A percentile compares a stretch with the other conserved stretches of the same genome.
These are phyloP conservation scores for Suaeda aralocaspica DNA, from an alignment of 148 eudicot species.

Conservation along the genomic window DNA sequence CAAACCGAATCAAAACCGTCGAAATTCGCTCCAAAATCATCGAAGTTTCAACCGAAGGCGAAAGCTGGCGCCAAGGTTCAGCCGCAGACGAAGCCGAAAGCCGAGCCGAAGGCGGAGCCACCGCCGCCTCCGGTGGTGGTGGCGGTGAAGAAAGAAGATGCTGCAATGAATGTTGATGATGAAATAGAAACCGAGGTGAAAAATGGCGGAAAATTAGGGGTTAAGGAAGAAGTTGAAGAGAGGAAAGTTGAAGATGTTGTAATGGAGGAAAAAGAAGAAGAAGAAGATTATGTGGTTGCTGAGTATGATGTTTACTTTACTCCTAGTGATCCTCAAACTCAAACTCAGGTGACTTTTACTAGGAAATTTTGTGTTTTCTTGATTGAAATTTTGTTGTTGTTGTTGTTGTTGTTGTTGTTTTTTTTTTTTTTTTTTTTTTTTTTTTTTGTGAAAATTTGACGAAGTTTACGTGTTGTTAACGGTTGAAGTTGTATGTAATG, in stretches of 20 bases:
- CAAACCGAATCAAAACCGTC: constrained; percentile 26
- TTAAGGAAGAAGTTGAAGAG: background rate
- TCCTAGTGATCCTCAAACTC: constrained; percentile 22
- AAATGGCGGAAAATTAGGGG: constrained; percentile 10
- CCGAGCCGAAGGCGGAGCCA: constrained; percentile 7
- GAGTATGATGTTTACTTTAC: constrained; percentile 40
- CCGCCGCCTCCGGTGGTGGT: no score
- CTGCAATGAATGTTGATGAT: constrained; percentile 15
- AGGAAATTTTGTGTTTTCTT: background rate
- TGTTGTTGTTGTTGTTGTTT: background rate
- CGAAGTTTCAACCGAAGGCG: constrained; percentile 35
- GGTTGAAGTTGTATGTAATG: constrained; percentile 59
- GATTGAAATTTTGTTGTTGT: background rate
- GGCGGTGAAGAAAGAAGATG: constrained; percentile 23
- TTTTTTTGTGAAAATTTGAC: background rate
- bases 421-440: background rate
- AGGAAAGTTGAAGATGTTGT: background rate
- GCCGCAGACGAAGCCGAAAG: constrained; percentile 9
- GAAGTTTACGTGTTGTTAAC: background rate
- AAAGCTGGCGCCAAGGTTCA: constrained; percentile 13
- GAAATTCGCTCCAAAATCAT: constrained; percentile 51
- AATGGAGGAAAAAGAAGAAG: constrained; percentile 28
- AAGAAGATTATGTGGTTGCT: constrained; percentile 31
- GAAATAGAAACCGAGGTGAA: background rate
- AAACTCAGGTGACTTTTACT: constrained; percentile 8